These are phyloP conservation scores for Trebouxia gelatinosa DNA, from an alignment of 163 green algal species.

Conservation along the genomic window DNA sequence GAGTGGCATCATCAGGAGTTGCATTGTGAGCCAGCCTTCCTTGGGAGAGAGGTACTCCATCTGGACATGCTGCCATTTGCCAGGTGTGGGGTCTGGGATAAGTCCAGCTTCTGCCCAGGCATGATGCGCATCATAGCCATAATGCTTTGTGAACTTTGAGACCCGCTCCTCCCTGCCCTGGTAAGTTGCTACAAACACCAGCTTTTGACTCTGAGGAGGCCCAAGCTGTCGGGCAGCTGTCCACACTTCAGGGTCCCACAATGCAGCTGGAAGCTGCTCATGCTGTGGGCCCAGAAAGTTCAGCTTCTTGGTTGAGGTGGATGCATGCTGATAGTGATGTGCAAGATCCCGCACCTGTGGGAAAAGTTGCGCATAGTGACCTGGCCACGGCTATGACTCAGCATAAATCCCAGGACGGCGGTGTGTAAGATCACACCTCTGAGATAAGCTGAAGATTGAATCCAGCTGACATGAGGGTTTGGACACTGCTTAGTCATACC, in stretches of 20 bases:
- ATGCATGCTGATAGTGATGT: not conserved
- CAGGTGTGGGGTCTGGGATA: not conserved
- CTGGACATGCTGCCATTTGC: not conserved
- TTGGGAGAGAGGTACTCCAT: constrained; percentile 10
- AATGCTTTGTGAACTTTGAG: constrained; percentile 3
- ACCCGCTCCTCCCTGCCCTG: not conserved
- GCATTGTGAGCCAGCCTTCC: constrained; percentile 5
- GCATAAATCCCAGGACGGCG: too few relatives aligned
- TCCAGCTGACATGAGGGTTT: too few relatives aligned
- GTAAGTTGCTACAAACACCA: not conserved
- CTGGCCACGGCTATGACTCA: too few relatives aligned
- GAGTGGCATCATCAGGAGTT: not conserved
- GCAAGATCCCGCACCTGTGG: not conserved
- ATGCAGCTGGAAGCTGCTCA: not conserved
- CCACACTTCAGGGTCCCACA: constrained; percentile 5
- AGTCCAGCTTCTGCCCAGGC: not conserved
- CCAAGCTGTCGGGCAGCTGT: not conserved
- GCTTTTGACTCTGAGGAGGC: not conserved
- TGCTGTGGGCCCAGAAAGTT: not conserved
- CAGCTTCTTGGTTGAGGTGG: not conserved
- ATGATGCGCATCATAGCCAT: not conserved
- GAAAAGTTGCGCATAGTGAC: too few relatives aligned
- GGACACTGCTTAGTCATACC: too few relatives aligned
- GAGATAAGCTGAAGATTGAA: too few relatives aligned
- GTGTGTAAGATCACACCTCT: too few relatives aligned